These are phyloP conservation scores for Colletotrichum tropicicola DNA, from an alignment of 2,329 filamentous ascomycete species.

Conservation along the genomic window DNA sequence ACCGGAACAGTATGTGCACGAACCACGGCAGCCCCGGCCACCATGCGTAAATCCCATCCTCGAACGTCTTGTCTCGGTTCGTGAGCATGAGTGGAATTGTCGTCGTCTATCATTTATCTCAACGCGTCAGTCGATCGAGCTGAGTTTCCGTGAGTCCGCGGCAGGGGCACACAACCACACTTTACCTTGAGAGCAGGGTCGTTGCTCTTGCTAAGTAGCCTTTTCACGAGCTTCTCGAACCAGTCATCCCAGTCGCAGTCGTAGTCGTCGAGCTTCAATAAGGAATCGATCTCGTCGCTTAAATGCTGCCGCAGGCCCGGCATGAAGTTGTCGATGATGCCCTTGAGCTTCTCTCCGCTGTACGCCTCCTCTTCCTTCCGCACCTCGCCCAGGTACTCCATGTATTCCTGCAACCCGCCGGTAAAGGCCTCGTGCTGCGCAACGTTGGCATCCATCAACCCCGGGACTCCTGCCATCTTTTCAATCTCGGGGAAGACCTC, in stretches of 20 bases:
- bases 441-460: constrained; percentile 42
- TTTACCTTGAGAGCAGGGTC: constrained; percentile 34
- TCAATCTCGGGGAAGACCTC: constrained; percentile 44
- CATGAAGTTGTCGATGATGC: constrained; percentile 47
- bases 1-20: constrained; percentile 40
- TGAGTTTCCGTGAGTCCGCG: no score
- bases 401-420: constrained; percentile 42
- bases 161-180: no score
- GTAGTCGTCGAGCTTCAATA: constrained; percentile 43
- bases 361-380: constrained; percentile 38
- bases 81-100: constrained; percentile 33
- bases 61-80: constrained; percentile 37
- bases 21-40: constrained; percentile 40
- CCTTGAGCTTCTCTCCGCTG: constrained; percentile 40
- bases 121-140: not conserved
- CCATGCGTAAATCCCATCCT: constrained; percentile 31
- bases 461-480: constrained; percentile 34
- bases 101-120: not conserved
- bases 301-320: constrained; percentile 45
- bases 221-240: constrained; percentile 33
- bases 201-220: constrained; percentile 30
- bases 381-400: constrained; percentile 41
- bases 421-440: constrained; percentile 44
- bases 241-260: constrained; percentile 44
- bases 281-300: constrained; percentile 46